These are phyloP conservation scores for Cystobasidium slooffiae DNA, from an alignment of 1,284 basidiomycete genomes.

Conservation along the genomic window DNA sequence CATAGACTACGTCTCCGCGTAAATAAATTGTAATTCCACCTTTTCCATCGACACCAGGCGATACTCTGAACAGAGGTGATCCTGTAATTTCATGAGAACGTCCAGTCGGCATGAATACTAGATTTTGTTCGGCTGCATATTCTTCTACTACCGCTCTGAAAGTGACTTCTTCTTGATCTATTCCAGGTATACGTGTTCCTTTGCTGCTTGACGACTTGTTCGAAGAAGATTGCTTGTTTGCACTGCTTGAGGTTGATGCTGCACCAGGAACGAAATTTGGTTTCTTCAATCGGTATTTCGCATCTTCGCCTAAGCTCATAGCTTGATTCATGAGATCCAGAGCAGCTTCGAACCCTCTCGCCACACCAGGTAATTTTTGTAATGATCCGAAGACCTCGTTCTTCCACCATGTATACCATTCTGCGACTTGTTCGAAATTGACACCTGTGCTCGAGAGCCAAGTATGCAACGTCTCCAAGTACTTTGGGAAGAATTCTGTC, in stretches of 20 bases:
- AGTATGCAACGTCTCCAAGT: constrained; percentile 85
- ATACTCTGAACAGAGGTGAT: constrained; percentile 83
- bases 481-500: constrained; percentile 92
- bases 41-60: constrained; percentile 74
- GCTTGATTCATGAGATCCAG: constrained; percentile 91
- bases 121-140: constrained; percentile 75
- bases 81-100: constrained; percentile 77
- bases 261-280: constrained; percentile 63
- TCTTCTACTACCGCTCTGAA: constrained; percentile 92
- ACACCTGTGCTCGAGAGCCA: constrained; percentile 85
- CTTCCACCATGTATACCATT: constrained; percentile 90
- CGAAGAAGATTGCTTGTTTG: neutral
- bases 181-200: constrained; percentile 40
- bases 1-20: constrained; percentile 69
- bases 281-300: constrained; percentile 56
- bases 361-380: constrained; percentile 67
- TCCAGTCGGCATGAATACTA: constrained; percentile 85
- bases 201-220: neutral
- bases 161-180: constrained; percentile 69
- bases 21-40: constrained; percentile 83
- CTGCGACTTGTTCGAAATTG: constrained; percentile 85
- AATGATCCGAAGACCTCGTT: constrained; percentile 69
- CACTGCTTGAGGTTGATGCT: constrained; percentile 41
- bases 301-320: constrained; percentile 70
- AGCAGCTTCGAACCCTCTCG: constrained; percentile 79